A percentile compares a stretch with the other conserved stretches of the same genome.
Conservation (phyloP, 2,329 filamentous ascomycete species). For the Sporothrix pallida region DNA sequence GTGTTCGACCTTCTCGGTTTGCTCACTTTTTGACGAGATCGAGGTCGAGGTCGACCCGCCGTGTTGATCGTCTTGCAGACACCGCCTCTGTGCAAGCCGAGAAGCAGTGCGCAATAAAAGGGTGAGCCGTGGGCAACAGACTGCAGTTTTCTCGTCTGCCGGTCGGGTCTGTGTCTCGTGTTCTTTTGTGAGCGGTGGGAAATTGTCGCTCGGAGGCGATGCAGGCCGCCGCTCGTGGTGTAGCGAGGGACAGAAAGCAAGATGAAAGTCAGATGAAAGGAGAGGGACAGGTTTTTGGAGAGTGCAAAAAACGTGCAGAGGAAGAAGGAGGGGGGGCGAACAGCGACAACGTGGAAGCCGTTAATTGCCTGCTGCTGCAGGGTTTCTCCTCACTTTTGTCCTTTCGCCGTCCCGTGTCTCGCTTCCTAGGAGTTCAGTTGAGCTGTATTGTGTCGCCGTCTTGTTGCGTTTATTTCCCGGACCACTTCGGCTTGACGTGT, state of each 20-base stretch:
- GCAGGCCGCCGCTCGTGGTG: constrained; percentile 25
- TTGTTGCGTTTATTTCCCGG: neutral
- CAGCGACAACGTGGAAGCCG: constrained; percentile 36
- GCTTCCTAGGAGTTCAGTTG: neutral
- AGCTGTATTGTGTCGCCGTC: constrained; percentile 21
- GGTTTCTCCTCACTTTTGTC: constrained; percentile 8
- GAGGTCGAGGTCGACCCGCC: neutral
- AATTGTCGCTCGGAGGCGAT: constrained; percentile 22
- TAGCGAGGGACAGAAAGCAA: constrained; percentile 11
- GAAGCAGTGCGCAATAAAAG: neutral
- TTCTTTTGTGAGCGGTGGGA: constrained; percentile 32
- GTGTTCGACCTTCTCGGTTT: too few species aligned
- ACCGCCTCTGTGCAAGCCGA: neutral
- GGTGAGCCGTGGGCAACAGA: neutral
- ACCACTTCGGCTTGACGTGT: constrained; percentile 10
- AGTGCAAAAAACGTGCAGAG: neutral
- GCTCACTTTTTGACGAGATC: neutral
- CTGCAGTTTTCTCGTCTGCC: constrained; percentile 13
- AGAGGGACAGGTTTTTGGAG: neutral
- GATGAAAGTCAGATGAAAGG: neutral
- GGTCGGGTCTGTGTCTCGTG: constrained; percentile 29
- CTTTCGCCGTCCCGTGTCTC: constrained; percentile 24
- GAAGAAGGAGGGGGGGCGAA: neutral
- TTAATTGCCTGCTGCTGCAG: constrained; percentile 37
- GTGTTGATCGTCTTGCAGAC: neutral